Evolutionary conservation across 108 stramenopile species (phyloP).

Genomic region (Conticribra weissflogii): DNA sequence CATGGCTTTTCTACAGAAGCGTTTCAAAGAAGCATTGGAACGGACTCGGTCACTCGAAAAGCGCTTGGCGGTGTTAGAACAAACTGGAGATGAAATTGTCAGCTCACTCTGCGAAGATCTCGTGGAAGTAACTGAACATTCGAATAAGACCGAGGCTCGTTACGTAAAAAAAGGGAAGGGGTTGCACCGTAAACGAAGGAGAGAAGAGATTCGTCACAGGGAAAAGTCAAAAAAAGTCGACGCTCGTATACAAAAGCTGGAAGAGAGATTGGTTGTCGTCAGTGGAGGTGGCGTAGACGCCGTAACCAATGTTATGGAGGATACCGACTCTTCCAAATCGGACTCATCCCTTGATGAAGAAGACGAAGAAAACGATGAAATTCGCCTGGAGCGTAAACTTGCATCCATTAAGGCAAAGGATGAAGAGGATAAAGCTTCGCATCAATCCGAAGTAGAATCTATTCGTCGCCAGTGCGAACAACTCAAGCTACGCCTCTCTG

Average conservation of each 20-base stretch:
- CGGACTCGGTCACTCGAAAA: conserved; percentile 42
- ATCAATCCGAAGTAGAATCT: conserved; percentile 40
- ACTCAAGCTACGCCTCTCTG: conserved; percentile 39
- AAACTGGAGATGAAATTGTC: conserved; percentile 53
- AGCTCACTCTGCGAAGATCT: conserved; percentile 51
- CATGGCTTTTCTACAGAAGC: conserved; percentile 28
- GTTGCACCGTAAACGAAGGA: conserved; percentile 27
- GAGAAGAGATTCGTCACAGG: conserved; percentile 28
- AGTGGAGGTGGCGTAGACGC: conserved; percentile 13
- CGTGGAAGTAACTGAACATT: conserved; percentile 42
- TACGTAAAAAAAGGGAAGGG: conserved; percentile 50
- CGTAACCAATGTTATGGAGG: not conserved
- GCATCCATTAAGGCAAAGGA: conserved; percentile 41
- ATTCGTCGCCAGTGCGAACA: conserved; percentile 52
- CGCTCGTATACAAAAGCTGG: conserved; percentile 21
- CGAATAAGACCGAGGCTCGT: conserved; percentile 43
- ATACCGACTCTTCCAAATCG: conserved; percentile 29
- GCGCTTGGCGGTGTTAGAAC: conserved; percentile 42
- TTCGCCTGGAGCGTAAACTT: conserved; percentile 40
- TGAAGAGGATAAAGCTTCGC: conserved; percentile 39
- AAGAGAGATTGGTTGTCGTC: conserved; percentile 27
- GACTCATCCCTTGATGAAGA: conserved; percentile 12
- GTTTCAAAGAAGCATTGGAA: conserved; percentile 40
- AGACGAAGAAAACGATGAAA: conserved; percentile 49
- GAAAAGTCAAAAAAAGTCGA: conserved; percentile 34